Evolutionary conservation across 352 stramenopile species (phyloP).

Genomic region (Pythium myriotylum): DNA sequence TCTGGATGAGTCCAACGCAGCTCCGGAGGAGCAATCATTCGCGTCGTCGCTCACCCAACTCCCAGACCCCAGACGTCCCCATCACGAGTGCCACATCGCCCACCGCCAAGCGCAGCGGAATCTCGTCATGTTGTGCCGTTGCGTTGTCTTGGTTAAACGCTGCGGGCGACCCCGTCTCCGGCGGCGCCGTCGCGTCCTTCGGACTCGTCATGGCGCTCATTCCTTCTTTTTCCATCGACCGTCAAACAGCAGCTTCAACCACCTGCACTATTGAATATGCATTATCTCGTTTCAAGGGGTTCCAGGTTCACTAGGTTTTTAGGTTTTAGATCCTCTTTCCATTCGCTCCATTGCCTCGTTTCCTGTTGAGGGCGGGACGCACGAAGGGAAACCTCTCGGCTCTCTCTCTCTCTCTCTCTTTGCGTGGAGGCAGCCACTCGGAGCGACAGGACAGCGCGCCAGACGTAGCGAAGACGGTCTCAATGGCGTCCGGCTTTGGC

Average conservation of each 20-base stretch:
- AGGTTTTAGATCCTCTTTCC: constrained; percentile 29
- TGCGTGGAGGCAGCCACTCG: constrained; percentile 1
- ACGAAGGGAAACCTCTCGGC: constrained; percentile 14
- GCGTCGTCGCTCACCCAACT: constrained; percentile 47
- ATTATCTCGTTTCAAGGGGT: constrained; percentile 30
- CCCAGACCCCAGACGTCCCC: constrained; percentile 50
- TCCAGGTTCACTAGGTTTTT: constrained; percentile 32
- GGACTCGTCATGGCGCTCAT: constrained; percentile 23
- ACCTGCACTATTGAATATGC: constrained; percentile 17
- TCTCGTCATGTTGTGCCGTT: constrained; percentile 28
- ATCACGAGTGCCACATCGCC: constrained; percentile 54
- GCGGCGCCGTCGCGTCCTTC: constrained; percentile 13
- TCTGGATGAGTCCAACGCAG: too few species aligned
- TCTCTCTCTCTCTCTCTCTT: too few species aligned
- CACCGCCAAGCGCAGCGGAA: constrained; percentile 66
- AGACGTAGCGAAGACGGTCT: neutral
- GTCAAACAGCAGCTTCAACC: neutral
- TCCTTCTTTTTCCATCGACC: neutral
- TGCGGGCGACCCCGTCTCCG: neutral
- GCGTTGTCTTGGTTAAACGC: neutral
- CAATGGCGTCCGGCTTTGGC: constrained; percentile 24
- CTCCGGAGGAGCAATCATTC: too few species aligned
- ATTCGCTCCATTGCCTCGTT: constrained; percentile 26
- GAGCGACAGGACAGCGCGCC: neutral
- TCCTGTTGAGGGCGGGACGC: constrained; percentile 7